Evolutionary conservation across 768 basidiomycete genomes (phyloP), one percentile per base, ranked within the genome.

Genomic region (Pisolithus albus): DNA sequence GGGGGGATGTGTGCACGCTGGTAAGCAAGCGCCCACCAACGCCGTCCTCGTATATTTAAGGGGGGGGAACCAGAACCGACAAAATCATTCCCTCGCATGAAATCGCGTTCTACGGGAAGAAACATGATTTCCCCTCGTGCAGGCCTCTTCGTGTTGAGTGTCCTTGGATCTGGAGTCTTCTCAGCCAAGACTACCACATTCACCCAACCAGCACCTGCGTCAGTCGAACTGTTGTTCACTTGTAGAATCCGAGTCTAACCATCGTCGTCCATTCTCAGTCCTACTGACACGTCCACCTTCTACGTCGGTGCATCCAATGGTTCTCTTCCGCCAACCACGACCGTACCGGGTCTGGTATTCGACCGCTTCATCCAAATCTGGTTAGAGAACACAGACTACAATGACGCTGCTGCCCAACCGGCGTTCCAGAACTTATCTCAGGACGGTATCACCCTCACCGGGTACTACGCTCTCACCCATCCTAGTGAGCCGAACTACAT

Each of bases 401-500:
- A 53, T 19, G 58, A 55, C 45, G 67, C 63, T 50, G 66, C 53
- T 9, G 51, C 54, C 10, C 52, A 55, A 57, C 59, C 52, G 10
- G 63, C 59, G 7, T 70, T 74, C 44, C 41, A 51, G 19, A 63
- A 63, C 37, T 65, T 84, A 41, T 74, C 78, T 4, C 59, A 69
- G 47, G 69, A 82, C 55, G 81, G 82, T 7, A 68, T 84, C 47
- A 59, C 70, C 7, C 63, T 80, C 18, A 67, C 65, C 23, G 72
- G 73, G 39, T 79, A 72, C 58, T 78, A 74, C 55, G 73, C 67
- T 2, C 39, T 80, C 34, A 79, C 79, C 8, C 80, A 81, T 60
- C 72, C 80, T 1, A 81, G 81, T 1, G 74, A 84, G 63, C 83
- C 83, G 26, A 83, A 84, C 61, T 82, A 75, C 52, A 2, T 63